Evolutionary conservation across 192 early-diverging fungal genomes (phyloP).

Genomic region (Phycomyces blakesleeanus): DNA sequence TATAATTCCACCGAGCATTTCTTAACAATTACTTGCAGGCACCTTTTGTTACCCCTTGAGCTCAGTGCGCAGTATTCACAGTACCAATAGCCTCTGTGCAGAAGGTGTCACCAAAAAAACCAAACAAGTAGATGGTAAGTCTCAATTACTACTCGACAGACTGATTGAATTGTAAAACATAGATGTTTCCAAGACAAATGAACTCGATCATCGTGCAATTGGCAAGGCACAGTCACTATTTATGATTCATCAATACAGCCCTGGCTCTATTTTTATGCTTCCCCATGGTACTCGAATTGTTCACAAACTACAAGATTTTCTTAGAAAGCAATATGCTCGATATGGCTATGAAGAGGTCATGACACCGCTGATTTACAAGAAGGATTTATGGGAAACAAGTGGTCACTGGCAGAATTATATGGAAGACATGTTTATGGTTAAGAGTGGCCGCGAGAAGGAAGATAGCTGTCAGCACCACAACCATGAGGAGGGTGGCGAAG

Average conservation of each 20-base stretch:
- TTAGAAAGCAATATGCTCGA: slow-evolving; percentile 70
- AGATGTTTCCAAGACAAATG: slow-evolving; percentile 29
- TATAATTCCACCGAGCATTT: too few relatives aligned
- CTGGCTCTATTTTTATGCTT: slow-evolving; percentile 72
- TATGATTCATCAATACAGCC: slow-evolving; percentile 64
- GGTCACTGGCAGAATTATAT: slow-evolving; percentile 97
- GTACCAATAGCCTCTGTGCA: too few relatives aligned
- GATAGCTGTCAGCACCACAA: slow-evolving; percentile 22
- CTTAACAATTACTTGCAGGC: too few relatives aligned
- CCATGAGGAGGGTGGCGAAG: slow-evolving; percentile 41
- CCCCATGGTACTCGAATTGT: slow-evolving; percentile 81
- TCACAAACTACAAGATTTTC: slow-evolving; percentile 66
- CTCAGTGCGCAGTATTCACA: too few relatives aligned
- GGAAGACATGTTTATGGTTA: slow-evolving; percentile 86
- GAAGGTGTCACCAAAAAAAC: too few relatives aligned
- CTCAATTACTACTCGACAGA: too few relatives aligned
- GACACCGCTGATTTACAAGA: slow-evolving; percentile 90
- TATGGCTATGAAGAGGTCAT: slow-evolving; percentile 87
- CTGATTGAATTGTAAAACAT: not conserved
- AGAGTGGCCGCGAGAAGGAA: slow-evolving; percentile 28
- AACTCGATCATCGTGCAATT: slow-evolving; percentile 60
- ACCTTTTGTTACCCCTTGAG: too few relatives aligned
- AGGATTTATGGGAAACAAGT: slow-evolving; percentile 85
- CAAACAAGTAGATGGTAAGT: too few relatives aligned
- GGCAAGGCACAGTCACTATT: slow-evolving; percentile 69